A percentile compares a stretch with the other conserved stretches of the same genome.
phyloP scores from a whole-genome alignment of 2,329 filamentous ascomycete genomes.

The Bisporella sp. region DNA sequence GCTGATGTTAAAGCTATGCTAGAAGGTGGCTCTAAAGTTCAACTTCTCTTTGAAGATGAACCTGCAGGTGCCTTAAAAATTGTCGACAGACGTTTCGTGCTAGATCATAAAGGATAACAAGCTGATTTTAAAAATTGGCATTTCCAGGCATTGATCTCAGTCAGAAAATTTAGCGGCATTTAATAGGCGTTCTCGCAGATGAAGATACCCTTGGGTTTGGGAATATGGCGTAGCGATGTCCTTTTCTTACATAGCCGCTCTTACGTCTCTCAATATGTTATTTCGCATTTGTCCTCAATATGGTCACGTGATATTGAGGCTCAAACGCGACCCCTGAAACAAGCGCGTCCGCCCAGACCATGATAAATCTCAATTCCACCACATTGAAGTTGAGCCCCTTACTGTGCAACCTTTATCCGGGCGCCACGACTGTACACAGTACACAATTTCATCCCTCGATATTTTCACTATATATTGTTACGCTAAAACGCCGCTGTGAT shows the following conservation, averaged over 20 bases:
- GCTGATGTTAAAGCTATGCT: slow-evolving; percentile 69
- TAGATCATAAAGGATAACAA: slow-evolving; percentile 50
- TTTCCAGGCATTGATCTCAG: neutral
- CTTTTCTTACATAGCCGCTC: too few relatives aligned
- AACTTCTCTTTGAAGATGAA: slow-evolving; percentile 73
- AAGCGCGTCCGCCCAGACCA: slow-evolving; percentile 8
- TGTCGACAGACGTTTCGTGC: slow-evolving; percentile 68
- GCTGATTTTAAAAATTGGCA: neutral
- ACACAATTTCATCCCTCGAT: too few relatives aligned
- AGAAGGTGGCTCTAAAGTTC: slow-evolving; percentile 44
- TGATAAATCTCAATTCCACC: neutral
- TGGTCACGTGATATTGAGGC: too few relatives aligned
- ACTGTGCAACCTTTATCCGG: neutral
- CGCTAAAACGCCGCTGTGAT: too few relatives aligned
- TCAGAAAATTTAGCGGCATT: too few relatives aligned
- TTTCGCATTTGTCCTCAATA: too few relatives aligned
- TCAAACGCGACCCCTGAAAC: slow-evolving; percentile 13
- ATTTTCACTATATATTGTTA: too few relatives aligned
- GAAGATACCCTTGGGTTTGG: too few relatives aligned
- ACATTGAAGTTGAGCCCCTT: neutral
- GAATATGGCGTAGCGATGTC: too few relatives aligned
- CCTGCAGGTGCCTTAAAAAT: slow-evolving; percentile 67
- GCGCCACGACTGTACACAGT: too few relatives aligned
- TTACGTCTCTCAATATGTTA: too few relatives aligned
- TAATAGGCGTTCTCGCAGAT: too few relatives aligned